Evolutionary conservation across 768 basidiomycete species (phyloP).

Genomic region (Brasilioporus rufonigricans): DNA sequence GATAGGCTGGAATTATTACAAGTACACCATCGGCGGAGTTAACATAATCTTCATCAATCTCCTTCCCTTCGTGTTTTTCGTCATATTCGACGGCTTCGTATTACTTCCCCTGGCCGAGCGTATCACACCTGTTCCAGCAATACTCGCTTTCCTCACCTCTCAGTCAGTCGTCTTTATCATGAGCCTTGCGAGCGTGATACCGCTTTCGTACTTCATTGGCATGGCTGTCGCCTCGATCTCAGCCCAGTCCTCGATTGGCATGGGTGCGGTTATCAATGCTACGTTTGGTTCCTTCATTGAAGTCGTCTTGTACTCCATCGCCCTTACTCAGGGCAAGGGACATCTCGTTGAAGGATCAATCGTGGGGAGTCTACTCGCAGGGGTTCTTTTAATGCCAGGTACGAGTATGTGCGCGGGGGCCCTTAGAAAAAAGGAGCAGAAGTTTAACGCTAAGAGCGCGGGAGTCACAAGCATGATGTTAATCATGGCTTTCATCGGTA

Average conservation of each 20-base stretch:
- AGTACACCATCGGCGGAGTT: constrained; percentile 97
- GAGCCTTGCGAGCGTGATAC: constrained; percentile 88
- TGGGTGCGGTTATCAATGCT: constrained; percentile 99
- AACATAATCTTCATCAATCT: constrained; percentile 99
- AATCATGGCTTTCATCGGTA: constrained; percentile 99
- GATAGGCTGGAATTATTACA: constrained; percentile 89
- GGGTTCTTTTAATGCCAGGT: constrained; percentile 96
- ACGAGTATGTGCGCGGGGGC: constrained; percentile 94
- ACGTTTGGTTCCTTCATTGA: constrained; percentile 99
- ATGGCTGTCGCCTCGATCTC: constrained; percentile 99
- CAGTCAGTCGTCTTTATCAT: constrained; percentile 80
- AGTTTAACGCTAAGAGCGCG: constrained; percentile 98
- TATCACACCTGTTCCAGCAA: constrained; percentile 57
- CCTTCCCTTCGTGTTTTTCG: constrained; percentile 90
- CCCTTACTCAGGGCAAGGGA: constrained; percentile 87
- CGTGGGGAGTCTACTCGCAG: constrained; percentile 91
- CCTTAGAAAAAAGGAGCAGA: constrained; percentile 87
- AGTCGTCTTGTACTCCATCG: constrained; percentile 89
- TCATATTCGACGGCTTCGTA: constrained; percentile 89
- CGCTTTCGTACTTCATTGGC: constrained; percentile 97
- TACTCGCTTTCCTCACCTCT: constrained; percentile 69
- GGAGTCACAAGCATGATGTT: constrained; percentile 99
- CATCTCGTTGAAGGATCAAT: constrained; percentile 96
- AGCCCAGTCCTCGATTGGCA: constrained; percentile 97
- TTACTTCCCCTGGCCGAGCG: constrained; percentile 69